Conservation (phyloP, 2,329 filamentous ascomycete species). For the Clonostachys sp. region DNA sequence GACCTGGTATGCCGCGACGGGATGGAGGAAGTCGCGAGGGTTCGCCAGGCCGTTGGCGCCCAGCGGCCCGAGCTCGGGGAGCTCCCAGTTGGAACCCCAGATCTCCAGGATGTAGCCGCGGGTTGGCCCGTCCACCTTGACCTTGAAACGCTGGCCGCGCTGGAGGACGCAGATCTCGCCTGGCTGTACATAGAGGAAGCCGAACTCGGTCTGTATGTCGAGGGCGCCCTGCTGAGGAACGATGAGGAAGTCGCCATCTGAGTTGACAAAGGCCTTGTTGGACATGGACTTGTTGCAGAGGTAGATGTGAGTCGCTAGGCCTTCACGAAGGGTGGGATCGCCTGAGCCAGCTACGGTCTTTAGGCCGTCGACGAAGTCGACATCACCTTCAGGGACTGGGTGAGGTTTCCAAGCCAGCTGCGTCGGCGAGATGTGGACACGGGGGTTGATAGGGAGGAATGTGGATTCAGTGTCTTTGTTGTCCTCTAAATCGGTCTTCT, state of each 20-base stretch:
- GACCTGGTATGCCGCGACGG: constrained; percentile 45
- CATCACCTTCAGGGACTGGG: constrained; percentile 33
- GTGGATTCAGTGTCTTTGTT: constrained; percentile 12
- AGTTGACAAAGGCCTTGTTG: constrained; percentile 67
- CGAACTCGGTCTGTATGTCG: constrained; percentile 63
- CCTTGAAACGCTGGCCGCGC: constrained; percentile 56
- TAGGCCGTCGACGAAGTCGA: constrained; percentile 46
- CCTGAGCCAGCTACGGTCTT: constrained; percentile 59
- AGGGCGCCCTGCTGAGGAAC: constrained; percentile 61
- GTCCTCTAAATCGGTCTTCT: no score
- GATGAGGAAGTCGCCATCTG: constrained; percentile 63
- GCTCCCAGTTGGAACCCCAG: constrained; percentile 60
- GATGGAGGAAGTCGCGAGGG: constrained; percentile 64
- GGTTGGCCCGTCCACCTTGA: constrained; percentile 49
- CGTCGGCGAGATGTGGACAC: constrained; percentile 35
- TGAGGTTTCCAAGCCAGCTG: constrained; percentile 45
- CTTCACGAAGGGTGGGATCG: constrained; percentile 65
- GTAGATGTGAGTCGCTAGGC: constrained; percentile 65
- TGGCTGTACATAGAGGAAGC: constrained; percentile 54
- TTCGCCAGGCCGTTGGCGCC: constrained; percentile 65
- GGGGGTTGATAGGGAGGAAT: constrained; percentile 35
- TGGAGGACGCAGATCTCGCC: constrained; percentile 63
- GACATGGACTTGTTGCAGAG: constrained; percentile 66
- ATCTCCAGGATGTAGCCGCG: constrained; percentile 67
- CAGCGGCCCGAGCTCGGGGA: constrained; percentile 64